phyloP scores from a whole-genome alignment of 1,284 basidiomycete species.

The Laetiporus sulphureus region DNA sequence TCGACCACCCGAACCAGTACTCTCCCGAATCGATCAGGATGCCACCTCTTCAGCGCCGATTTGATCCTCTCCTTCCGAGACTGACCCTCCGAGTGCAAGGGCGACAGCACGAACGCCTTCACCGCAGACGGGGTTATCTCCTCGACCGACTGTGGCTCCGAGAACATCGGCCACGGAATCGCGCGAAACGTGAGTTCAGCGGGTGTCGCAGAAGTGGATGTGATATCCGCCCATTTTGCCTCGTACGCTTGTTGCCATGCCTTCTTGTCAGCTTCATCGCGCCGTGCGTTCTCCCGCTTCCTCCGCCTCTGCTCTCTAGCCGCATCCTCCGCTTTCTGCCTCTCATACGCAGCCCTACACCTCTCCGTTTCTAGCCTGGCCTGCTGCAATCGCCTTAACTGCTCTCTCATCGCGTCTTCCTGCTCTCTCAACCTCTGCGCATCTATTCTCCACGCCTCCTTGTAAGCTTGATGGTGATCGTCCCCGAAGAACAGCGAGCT shows the following conservation, averaged over 20 bases:
- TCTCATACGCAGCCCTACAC: slow-evolving; percentile 33
- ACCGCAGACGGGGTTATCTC: slow-evolving; percentile 47
- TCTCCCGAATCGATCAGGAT: slow-evolving; percentile 67
- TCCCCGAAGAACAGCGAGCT: slow-evolving; percentile 40
- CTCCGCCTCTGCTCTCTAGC: slow-evolving; percentile 16
- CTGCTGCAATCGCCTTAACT: slow-evolving; percentile 25
- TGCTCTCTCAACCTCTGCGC: slow-evolving; percentile 27
- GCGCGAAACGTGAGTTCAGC: slow-evolving; percentile 46
- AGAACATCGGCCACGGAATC: slow-evolving; percentile 65
- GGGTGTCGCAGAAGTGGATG: slow-evolving; percentile 33
- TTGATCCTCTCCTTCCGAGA: slow-evolving; percentile 58
- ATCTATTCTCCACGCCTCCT: slow-evolving; percentile 45
- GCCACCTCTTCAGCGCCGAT: slow-evolving; percentile 63
- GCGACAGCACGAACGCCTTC: slow-evolving; percentile 51
- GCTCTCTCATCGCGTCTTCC: slow-evolving; percentile 25
- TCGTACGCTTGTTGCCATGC: slow-evolving; percentile 62
- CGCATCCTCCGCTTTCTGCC: slow-evolving; percentile 19
- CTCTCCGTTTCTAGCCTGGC: slow-evolving; percentile 22
- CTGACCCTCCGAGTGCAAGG: slow-evolving; percentile 48
- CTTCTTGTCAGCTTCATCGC: slow-evolving; percentile 37
- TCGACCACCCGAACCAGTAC: slow-evolving; percentile 45
- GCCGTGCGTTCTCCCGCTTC: slow-evolving; percentile 32
- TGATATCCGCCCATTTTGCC: slow-evolving; percentile 46
- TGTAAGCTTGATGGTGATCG: slow-evolving; percentile 23
- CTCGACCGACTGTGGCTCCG: slow-evolving; percentile 33